Evolutionary conservation across 2,329 filamentous ascomycete genomes (phyloP), one percentile per base, ranked within the genome.

Genomic region (Nemania sp.): DNA sequence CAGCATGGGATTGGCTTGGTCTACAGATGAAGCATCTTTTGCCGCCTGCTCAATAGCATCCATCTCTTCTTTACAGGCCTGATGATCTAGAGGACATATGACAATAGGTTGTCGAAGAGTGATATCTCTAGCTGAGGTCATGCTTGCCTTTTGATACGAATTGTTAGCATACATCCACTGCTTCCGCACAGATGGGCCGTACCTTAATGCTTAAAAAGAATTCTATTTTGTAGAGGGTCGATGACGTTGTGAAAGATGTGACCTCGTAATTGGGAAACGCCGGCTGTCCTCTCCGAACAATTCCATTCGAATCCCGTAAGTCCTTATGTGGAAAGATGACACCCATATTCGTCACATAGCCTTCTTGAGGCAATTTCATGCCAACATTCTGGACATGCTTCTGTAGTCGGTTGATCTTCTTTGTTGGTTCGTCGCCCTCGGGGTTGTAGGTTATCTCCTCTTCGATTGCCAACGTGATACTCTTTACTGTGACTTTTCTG

Each of bases 361-460:
- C 96, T 4, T 92, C 89, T 77, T 97, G 94, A 2, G 96, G 93
- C 82, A 99, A 85, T 79, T 92, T 97, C 61, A 92, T 88, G 58
- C 93, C 92, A 32, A 99, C 90, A 0, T 85, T 83, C 76, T 98
- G 93, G 1, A 91, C 91, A 74, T 95, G 92, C 79, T 94, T 96
- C 27, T 92, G 91, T 72, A 99, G 84, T 64, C 90, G 92, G 80
- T 97, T 98, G 73, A 93, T 85, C 80, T 97, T 98, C 72, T 93
- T 93, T 35, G 92, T 92, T 29, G 94, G 94, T 78, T 98, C 96
- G 77, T 98, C 96, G 56, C 96, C 96, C 80, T 98, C 95, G 32
- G 96, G 96, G 73, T 99, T 98, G 82, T 93, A 99, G n/a, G 96
- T 97, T 67, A 98, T 97, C 78, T 98, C 95, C 80, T 99, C 96